Evolutionary conservation across 345 rosid species (phyloP).

Genomic region (Pugionium dolabratum): DNA sequence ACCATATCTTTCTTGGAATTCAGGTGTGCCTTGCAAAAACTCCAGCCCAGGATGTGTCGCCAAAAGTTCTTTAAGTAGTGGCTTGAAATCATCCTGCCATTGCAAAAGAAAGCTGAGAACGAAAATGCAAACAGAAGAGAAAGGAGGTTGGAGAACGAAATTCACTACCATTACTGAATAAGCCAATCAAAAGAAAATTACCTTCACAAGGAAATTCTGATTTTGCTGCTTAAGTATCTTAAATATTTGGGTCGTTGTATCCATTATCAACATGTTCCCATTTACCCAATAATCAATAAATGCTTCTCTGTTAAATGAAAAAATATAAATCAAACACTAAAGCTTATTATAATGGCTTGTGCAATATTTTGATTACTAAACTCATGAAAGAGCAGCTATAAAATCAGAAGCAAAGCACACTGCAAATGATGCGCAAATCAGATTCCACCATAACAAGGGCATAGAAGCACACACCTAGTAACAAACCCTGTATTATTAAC

Average conservation of each 20-base stretch:
- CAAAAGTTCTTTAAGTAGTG: slow-evolving; percentile 80
- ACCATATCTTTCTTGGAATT: slow-evolving; percentile 99
- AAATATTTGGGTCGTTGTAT: slow-evolving; percentile 72
- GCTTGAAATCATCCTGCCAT: slow-evolving; percentile 85
- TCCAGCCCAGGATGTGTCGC: slow-evolving; percentile 98
- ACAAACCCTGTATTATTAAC: slow-evolving; percentile 56
- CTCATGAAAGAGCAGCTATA: not conserved
- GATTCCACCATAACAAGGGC: slow-evolving; percentile 6
- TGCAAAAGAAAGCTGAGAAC: not conserved
- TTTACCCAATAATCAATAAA: slow-evolving; percentile 81
- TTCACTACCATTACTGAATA: not conserved
- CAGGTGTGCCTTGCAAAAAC: slow-evolving; percentile 93
- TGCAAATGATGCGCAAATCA: not conserved
- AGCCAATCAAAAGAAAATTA: slow-evolving; percentile 29
- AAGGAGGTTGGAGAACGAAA: not conserved
- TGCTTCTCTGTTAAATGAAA: slow-evolving; percentile 56
- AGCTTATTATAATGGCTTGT: not conserved
- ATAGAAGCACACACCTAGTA: slow-evolving; percentile 58
- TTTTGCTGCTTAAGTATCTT: slow-evolving; percentile 73
- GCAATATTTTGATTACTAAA: not conserved
- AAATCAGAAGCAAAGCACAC: not conserved
- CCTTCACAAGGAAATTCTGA: slow-evolving; percentile 72
- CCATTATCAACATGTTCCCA: slow-evolving; percentile 74
- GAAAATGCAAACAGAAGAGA: slow-evolving; percentile 8
- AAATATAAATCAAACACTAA: not conserved